Conservation (phyloP, 2,329 filamentous ascomycete species). For the Stachybotrys elegans region DNA sequence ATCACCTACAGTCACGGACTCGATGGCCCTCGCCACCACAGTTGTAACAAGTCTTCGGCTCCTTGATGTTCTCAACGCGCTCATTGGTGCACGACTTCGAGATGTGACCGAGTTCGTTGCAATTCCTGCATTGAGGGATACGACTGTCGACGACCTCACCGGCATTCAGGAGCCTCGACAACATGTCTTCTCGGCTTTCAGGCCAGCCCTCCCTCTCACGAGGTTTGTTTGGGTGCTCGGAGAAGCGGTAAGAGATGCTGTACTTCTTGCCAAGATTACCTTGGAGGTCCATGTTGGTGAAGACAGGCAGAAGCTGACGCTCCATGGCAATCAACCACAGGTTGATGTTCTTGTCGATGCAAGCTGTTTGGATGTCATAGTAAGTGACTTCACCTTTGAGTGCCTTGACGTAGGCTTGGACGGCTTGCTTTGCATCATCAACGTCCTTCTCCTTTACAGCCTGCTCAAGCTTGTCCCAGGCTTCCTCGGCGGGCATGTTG, state of each 20-base stretch:
- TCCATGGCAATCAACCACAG: constrained; percentile 61
- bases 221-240: constrained; percentile 50
- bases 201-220: constrained; percentile 59
- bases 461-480: constrained; percentile 51
- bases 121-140: constrained; percentile 58
- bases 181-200: constrained; percentile 50
- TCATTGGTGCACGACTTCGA: constrained; percentile 57
- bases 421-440: constrained; percentile 56
- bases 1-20: constrained; percentile 58
- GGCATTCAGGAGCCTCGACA: constrained; percentile 59
- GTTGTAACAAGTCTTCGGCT: constrained; percentile 54
- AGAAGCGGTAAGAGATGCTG: constrained; percentile 58
- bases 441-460: constrained; percentile 52
- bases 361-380: constrained; percentile 52
- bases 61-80: constrained; percentile 37
- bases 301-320: constrained; percentile 48
- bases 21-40: constrained; percentile 61
- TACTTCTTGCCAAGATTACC: constrained; percentile 63
- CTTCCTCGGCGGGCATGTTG: constrained; percentile 45
- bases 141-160: constrained; percentile 58
- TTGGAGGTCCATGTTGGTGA: constrained; percentile 69
- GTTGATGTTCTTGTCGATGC: constrained; percentile 48
- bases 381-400: constrained; percentile 51
- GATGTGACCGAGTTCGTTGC: constrained; percentile 58
- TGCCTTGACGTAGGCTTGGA: constrained; percentile 58